phyloP scores from a whole-genome alignment of 2,329 filamentous ascomycete species.

The Amesomyces nigricolor region DNA sequence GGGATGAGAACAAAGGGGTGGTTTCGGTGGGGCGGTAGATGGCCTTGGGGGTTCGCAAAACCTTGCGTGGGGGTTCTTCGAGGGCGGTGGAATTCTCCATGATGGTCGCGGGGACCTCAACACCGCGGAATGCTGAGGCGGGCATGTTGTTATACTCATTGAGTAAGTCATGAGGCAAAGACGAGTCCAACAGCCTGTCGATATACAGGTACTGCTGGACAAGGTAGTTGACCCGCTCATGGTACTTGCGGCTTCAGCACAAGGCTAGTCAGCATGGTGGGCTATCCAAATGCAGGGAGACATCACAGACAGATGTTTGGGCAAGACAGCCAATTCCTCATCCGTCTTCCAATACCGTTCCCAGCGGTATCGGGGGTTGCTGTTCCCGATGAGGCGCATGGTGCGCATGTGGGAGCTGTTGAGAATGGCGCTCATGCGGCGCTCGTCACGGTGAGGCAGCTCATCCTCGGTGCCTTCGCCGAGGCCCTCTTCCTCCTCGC shows the following conservation, averaged over 20 bases:
- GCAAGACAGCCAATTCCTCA: slow-evolving; percentile 65
- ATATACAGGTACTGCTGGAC: slow-evolving; percentile 93
- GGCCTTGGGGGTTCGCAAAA: slow-evolving; percentile 77
- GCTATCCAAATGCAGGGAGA: not conserved
- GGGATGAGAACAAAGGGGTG: slow-evolving; percentile 54
- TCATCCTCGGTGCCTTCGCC: slow-evolving; percentile 36
- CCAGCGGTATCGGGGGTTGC: slow-evolving; percentile 81
- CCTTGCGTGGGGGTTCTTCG: slow-evolving; percentile 41
- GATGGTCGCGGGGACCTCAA: slow-evolving; percentile 68
- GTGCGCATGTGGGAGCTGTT: slow-evolving; percentile 70
- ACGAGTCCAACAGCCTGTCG: slow-evolving; percentile 82
- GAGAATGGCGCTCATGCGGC: slow-evolving; percentile 53
- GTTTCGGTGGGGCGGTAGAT: slow-evolving; percentile 73
- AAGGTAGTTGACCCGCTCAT: slow-evolving; percentile 81
- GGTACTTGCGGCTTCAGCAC: slow-evolving; percentile 63
- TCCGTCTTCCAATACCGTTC: slow-evolving; percentile 80
- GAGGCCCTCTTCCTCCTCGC: slow-evolving; percentile 27
- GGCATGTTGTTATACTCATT: slow-evolving; percentile 75
- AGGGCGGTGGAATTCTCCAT: slow-evolving; percentile 49
- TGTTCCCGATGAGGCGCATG: slow-evolving; percentile 82
- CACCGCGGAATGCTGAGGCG: slow-evolving; percentile 46
- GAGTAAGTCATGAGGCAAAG: slow-evolving; percentile 83
- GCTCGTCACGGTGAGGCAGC: slow-evolving; percentile 48
- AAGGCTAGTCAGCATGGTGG: slow-evolving; percentile 12
- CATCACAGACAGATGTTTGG: slow-evolving; percentile 54